Base-by-base conservation (phyloP, 495 filamentous ascomycete genomes). In the Neurospora sp. region DNA sequence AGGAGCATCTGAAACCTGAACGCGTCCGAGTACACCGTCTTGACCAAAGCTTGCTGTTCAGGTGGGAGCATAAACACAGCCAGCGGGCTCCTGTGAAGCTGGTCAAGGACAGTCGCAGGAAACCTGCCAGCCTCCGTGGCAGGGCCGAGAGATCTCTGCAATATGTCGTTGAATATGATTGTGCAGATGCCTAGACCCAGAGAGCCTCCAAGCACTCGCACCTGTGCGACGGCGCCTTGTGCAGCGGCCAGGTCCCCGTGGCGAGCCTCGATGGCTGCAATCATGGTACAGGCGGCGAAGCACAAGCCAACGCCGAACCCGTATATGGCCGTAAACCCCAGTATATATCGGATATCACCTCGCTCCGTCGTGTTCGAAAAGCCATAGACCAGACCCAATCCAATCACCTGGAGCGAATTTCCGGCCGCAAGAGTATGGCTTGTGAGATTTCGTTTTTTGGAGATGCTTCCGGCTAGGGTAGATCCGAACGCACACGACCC, bases 171-270 rank as follows among this genome's bases (percentile, higher is more conserved):
- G 75, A 85, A 82, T 4, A 87, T 76, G 38, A 85, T 81, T 38
- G 82, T 85, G 74, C 84, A 85, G 62, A 82, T 70, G 5, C 83
- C 82, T 14, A 91, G 81, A 4, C 88, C 88, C 12, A 90, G 80
- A 27, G 84, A 83, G 31, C 89, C 89, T 14, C 89, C 89, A 35
- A 91, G 83, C 9, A 90, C 85, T 2, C 89, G 84, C 39, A 85
- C 78, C 77, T 90, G 88, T 16, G 86, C 86, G 1, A 90, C 78
- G 7, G 85, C 83, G 0, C 88, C 88, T 73, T 88, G 87, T 1
- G 86, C 87, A 39, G 87, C 84, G 0, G 88, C 88, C 73, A 82
- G 76, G 70, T 90, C 87, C 31, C 76, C 76, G 71, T 80, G 76
- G 16, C 79, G 78, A 6, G 85, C 82, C 44, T 87, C 84, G 38